Base-by-base conservation (phyloP, 257 asterid species). In the Mitragyna speciosa region DNA sequence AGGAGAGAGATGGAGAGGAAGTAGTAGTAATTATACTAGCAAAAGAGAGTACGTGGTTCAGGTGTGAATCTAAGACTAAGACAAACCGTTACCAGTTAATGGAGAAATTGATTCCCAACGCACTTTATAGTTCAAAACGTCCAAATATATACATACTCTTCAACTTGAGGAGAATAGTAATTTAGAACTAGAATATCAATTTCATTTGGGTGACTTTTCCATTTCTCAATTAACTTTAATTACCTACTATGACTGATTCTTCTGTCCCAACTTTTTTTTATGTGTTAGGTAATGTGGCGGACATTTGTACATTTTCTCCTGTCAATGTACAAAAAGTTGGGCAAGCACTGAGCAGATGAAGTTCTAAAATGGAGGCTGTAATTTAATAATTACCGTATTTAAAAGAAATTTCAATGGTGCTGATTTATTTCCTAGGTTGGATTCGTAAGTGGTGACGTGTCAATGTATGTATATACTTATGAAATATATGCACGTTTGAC, bases 71-170 rank as follows among this genome's bases (percentile, higher is more conserved):
- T 59, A 59, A 7, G 66, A 59, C 66, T 59, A 59, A 22, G 54
- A 54, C 45, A 36, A 56, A 6, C 19, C 10, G 39, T 22, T 24
- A 41, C 6, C 22, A 58, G 79, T 59, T 30, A 75, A 67, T 39
- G 47, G 70, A 75, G 30, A 75, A 75, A 39, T 39, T 75, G 70
- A 59, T n/a, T 6, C 31, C 78, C 14, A n/a, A 41, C 8, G n/a
- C 69, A 74, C 52, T 39, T 36, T 56, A 75, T 48, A 7, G 28
- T 10, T 4, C 6, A 36, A 56, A 54, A 74, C 69, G 52, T 20
- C 43, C 12, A 14, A 8, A 31, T 73, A 31, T 54, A 49, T 49
- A 31, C 33, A 36, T 6, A 26, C 5, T 74, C 7, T 16, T 20
- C 64, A 20, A 56, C n/a, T 56, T 56, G 26, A 56, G 63, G 63